Percentiles rank a stretch among this genome's conserved stretches.
Evolutionary conservation across 208 protist species (phyloP).

Genomic region (Naegleria gruberi): DNA sequence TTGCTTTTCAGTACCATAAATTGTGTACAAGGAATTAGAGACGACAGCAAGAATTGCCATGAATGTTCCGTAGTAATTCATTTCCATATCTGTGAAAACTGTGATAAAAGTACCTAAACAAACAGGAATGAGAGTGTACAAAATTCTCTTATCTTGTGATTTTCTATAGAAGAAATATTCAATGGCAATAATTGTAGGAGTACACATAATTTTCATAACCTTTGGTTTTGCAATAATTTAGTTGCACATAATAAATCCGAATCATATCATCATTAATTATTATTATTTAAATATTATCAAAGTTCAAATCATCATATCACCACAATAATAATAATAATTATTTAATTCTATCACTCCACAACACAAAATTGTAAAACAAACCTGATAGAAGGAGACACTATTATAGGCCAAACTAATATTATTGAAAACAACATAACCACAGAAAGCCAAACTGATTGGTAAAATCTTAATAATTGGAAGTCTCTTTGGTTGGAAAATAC

Average conservation of each 20-base stretch:
- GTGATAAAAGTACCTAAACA: conserved; percentile 62
- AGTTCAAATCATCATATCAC: no score
- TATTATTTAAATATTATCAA: no score
- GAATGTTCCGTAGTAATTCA: conserved; percentile 54
- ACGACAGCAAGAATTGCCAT: conserved; percentile 58
- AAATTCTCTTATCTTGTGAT: conserved; percentile 37
- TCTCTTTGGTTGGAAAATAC: conserved; percentile 41
- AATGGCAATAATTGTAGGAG: conserved; percentile 61
- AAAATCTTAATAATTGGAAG: conserved; percentile 46
- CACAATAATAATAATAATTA: no score
- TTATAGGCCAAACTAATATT: conserved; percentile 70
- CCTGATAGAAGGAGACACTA: conserved; percentile 67
- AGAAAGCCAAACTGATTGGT: conserved; percentile 60
- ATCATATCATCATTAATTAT: no score
- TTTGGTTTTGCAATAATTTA: background rate
- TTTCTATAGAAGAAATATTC: conserved; percentile 50
- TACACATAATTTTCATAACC: conserved; percentile 65
- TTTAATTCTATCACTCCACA: no score
- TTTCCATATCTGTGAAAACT: conserved; percentile 52
- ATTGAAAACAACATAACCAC: conserved; percentile 70
- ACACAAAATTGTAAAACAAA: no score
- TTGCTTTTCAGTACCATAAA: conserved; percentile 77
- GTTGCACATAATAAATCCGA: no score
- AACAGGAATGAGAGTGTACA: conserved; percentile 57
- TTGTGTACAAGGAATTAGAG: conserved; percentile 71